Evolutionary conservation across 2,329 filamentous ascomycete species (phyloP).

Genomic region (Pyrenochaeta sp.): DNA sequence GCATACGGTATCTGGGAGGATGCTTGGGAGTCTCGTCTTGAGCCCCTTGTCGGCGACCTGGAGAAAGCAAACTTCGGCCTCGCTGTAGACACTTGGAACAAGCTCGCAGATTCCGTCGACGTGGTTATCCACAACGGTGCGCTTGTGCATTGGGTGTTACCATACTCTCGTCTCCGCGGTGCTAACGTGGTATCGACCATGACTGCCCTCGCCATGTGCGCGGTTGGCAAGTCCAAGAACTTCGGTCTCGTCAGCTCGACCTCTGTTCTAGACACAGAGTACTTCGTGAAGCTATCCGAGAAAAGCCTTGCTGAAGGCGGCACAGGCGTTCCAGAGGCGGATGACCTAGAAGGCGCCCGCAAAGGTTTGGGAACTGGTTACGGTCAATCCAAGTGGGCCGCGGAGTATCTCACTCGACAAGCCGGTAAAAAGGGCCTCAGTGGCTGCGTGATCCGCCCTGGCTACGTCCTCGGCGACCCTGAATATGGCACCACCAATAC

Average conservation of each 20-base stretch:
- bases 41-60: slow-evolving; percentile 76
- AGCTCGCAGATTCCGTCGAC: slow-evolving; percentile 72
- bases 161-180: slow-evolving; percentile 74
- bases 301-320: slow-evolving; percentile 68
- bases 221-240: slow-evolving; percentile 77
- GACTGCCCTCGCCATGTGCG: slow-evolving; percentile 77
- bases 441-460: slow-evolving; percentile 80
- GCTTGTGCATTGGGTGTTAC: slow-evolving; percentile 79
- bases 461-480: slow-evolving; percentile 82
- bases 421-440: slow-evolving; percentile 79
- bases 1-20: slow-evolving; percentile 83
- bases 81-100: slow-evolving; percentile 70
- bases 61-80: slow-evolving; percentile 77
- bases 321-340: slow-evolving; percentile 73
- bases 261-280: slow-evolving; percentile 79
- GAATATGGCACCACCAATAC: slow-evolving; percentile 74
- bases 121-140: slow-evolving; percentile 77
- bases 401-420: slow-evolving; percentile 75
- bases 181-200: slow-evolving; percentile 85
- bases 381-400: slow-evolving; percentile 89
- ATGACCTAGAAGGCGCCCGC: slow-evolving; percentile 79
- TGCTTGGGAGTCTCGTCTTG: slow-evolving; percentile 71
- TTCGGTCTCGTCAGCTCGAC: slow-evolving; percentile 87
- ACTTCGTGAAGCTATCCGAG: slow-evolving; percentile 79
- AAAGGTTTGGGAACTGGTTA: slow-evolving; percentile 85